Evolutionary conservation across 257 asterid genomes (phyloP), one percentile per base, ranked within the genome.

Genomic region (Misopates orontium): DNA sequence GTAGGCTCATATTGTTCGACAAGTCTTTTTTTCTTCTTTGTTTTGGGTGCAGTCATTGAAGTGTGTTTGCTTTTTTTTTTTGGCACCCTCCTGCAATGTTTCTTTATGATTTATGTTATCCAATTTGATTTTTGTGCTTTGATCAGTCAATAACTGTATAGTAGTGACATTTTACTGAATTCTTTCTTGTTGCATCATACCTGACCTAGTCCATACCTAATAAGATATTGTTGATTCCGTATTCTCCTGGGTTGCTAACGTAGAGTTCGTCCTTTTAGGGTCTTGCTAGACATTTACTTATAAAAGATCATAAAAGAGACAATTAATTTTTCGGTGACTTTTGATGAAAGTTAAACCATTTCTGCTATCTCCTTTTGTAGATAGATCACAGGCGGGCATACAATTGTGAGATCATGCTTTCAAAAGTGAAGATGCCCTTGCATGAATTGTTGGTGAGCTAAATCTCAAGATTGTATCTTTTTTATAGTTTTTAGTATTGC

Each of bases 321-420:
- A 13, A 28, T 28, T 3, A 24, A 66, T 56, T 41, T 32, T 58
- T 51, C 52, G 64, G 71, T 32, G 20, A 47, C 39, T 59, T 31
- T 14, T 66, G 60, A 24, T 62, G 72, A 69, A 58, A 63, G 48
- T 48, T n/a, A 18, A 62, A 52, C 53, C 56, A 36, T 18, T 59
- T 56, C 18, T 60, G n/a, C 49, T 47, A 31, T 51, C 68, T 60
- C 64, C 18, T 54, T 74, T 71, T 76, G 78, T 93, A 91, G 98
- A 68, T 91, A 76, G 96, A 91, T 2, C 96, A 86, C 70, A 82
- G 96, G 72, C 90, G 98, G 44, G 98, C 98, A 10, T 89, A 87
- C 78, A 91, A 91, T 79, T 91, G 98, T 81, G 98, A 91, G 72
- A 91, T 91, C 74, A 89, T 91, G 96, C 92, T 91, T 62, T 85